Base-by-base conservation (phyloP, 2,329 filamentous ascomycete species). In the Xylogone sp. region DNA sequence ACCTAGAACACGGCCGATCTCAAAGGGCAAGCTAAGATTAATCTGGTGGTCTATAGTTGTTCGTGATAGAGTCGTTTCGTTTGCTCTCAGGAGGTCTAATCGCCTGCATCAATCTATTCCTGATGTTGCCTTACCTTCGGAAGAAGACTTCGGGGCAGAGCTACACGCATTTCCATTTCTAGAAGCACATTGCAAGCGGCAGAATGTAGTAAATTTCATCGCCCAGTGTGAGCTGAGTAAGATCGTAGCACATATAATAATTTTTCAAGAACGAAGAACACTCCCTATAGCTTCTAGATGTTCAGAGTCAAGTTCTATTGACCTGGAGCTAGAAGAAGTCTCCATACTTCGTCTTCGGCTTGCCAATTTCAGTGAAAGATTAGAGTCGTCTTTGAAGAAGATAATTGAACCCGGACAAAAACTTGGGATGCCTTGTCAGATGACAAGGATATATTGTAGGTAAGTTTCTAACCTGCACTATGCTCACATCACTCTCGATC, bases 41-140 rank as follows among this genome's bases (percentile, higher is more conserved):
- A 48, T 48, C 2, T 48, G 46, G 46, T 48, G 46, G 46, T 48
- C 34, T n/a, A 42, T 34, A 5, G 34, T 42, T 21, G 27, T 48
- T 48, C 46, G 46, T 42, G 34, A 48, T 24, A 42, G 34, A 18
- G 24, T 48, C 21, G 18, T 48, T 9, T 27, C 46, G 6, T 48
- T 48, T 43, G 46, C 46, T 10, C 46, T 48, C 10, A 27, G 46
- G 16, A 43, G 46, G 10, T 42, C 43, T 19, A 34, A 48, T 42
- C 46, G 46, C 10, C 24, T 48, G 20, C 46, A 48, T n/a, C 42
- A 18, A 8, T 21, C 24, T 10, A 34, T 24, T 2, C n/a, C 43
- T 2, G 43, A 34, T 18, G 21, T 42, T 18, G 19, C 43, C 27
- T 42, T 43, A 24, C 34, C 43, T n/a, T 42, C 46, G 1, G 27